A percentile compares a stretch with the other conserved stretches of the same genome.
phyloP scores from a whole-genome alignment of 225 moss, liverwort and hornwort genomes.

The Pseudisothecium myosuroides region DNA sequence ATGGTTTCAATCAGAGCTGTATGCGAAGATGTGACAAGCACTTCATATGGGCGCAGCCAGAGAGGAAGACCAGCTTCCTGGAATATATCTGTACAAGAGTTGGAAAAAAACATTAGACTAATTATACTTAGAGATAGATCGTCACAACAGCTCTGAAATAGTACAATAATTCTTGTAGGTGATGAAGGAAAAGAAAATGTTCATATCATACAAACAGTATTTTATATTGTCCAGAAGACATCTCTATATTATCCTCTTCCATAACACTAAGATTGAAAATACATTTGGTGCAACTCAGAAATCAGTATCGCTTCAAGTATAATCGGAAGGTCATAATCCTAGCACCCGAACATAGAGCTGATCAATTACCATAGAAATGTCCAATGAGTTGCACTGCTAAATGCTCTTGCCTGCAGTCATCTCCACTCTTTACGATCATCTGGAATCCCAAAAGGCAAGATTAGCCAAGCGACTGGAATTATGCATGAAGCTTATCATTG shows the following conservation, averaged over 20 bases:
- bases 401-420: slow-evolving; percentile 99
- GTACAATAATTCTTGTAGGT: not conserved
- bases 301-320: not conserved
- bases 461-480: not conserved
- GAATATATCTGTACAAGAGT: slow-evolving; percentile 65
- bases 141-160: not conserved
- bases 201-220: not conserved
- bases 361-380: slow-evolving; percentile 78
- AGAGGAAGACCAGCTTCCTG: slow-evolving; percentile 97
- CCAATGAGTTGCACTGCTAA: slow-evolving; percentile 94
- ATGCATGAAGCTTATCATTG: not conserved
- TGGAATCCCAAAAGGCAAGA: slow-evolving; percentile 18
- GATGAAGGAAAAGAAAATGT: not conserved
- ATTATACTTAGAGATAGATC: not conserved
- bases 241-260: not conserved
- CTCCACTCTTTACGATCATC: slow-evolving; percentile 99
- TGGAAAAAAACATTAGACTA: not conserved
- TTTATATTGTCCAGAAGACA: not conserved
- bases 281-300: not conserved
- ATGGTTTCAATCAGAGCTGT: slow-evolving; percentile 99
- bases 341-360: not conserved
- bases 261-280: not conserved
- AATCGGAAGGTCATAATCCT: not conserved
- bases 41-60: slow-evolving; percentile 97
- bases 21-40: slow-evolving; percentile 95